phyloP scores from a whole-genome alignment of 768 basidiomycete species.

The Leccinum fibrillosum region DNA sequence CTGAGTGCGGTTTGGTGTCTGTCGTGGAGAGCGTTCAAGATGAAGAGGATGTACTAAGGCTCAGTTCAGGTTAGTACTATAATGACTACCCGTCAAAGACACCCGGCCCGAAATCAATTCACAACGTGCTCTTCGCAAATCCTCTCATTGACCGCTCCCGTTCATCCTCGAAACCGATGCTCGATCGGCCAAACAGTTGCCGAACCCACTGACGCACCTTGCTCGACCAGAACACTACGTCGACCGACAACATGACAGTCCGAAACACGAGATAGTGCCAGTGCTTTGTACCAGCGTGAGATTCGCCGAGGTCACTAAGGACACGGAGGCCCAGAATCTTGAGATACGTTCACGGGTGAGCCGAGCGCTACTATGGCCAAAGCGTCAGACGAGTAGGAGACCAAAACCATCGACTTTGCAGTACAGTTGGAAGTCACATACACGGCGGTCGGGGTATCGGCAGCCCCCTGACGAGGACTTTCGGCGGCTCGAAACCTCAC shows the following conservation, averaged over 20 bases:
- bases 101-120: constrained; percentile 63
- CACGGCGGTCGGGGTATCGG: no score
- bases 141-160: constrained; percentile 70
- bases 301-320: constrained; percentile 46
- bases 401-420: no score
- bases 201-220: constrained; percentile 46
- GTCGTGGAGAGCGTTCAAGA: constrained; percentile 31
- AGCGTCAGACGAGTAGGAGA: not conserved
- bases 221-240: constrained; percentile 67
- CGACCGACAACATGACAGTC: constrained; percentile 61
- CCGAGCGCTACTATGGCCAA: constrained; percentile 54
- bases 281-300: constrained; percentile 45
- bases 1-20: constrained; percentile 42
- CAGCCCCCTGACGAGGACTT: constrained; percentile 23
- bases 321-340: constrained; percentile 76
- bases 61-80: constrained; percentile 24
- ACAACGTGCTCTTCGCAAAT: constrained; percentile 77
- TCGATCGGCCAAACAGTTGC: constrained; percentile 46
- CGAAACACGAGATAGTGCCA: constrained; percentile 63
- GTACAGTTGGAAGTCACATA: no score
- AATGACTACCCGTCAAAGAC: constrained; percentile 10
- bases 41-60: not conserved
- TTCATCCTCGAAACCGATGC: constrained; percentile 68
- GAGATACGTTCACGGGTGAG: constrained; percentile 60
- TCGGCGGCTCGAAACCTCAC: no score